Evolutionary conservation across 2,329 filamentous ascomycete genomes (phyloP).

Genomic region (Dothistroma pini): DNA sequence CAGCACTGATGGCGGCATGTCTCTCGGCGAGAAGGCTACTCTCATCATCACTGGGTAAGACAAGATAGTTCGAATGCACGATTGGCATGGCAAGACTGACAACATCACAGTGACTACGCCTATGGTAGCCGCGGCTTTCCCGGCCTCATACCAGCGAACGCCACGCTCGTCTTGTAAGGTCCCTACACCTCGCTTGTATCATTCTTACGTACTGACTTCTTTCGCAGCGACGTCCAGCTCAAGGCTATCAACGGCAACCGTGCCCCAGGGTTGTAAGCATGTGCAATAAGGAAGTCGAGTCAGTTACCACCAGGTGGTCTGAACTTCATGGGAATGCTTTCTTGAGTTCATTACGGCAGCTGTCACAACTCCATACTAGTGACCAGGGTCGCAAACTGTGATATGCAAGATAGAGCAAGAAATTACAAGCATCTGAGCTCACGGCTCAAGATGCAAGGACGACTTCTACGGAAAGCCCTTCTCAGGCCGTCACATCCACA

Average conservation of each 20-base stretch:
- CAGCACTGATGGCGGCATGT: slow-evolving; percentile 60
- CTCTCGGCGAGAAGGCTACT: slow-evolving; percentile 82
- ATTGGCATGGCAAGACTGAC: background rate
- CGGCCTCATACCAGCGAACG: slow-evolving; percentile 68
- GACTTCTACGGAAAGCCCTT: background rate
- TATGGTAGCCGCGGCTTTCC: slow-evolving; percentile 70
- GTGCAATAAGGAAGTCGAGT: background rate
- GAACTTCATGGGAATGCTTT: background rate
- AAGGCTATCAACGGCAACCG: slow-evolving; percentile 56
- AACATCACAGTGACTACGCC: slow-evolving; percentile 54
- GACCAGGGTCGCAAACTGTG: background rate
- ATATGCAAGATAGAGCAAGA: background rate
- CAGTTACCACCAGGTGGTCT: background rate
- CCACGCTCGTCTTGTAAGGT: slow-evolving; percentile 78
- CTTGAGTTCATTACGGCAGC: background rate
- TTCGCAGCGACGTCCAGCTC: slow-evolving; percentile 63
- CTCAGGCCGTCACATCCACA: background rate
- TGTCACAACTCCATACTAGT: background rate
- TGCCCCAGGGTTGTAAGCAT: slow-evolving; percentile 7
- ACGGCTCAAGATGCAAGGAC: background rate
- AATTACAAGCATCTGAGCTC: background rate
- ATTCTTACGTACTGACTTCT: slow-evolving; percentile 1
- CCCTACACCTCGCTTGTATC: background rate
- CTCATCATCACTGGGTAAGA: slow-evolving; percentile 71
- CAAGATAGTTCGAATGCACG: background rate